phyloP scores from a whole-genome alignment of 225 moss, liverwort and hornwort species.

The Pleurozium schreberi region DNA sequence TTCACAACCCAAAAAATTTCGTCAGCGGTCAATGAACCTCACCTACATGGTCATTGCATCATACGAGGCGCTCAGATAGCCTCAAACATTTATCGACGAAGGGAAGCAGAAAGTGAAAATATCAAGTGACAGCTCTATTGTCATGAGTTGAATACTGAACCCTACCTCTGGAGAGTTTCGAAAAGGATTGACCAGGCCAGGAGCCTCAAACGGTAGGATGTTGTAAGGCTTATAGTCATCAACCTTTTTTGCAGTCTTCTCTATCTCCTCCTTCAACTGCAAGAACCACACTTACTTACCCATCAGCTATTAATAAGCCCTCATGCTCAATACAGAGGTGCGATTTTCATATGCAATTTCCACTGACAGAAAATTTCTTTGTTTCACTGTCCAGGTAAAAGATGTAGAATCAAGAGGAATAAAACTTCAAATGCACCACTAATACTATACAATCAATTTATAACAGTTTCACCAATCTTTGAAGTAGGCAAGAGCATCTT shows the following conservation, averaged over 20 bases:
- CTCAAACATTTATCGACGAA: neutral
- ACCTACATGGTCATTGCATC: neutral
- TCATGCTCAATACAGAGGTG: neutral
- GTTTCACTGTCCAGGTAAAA: neutral
- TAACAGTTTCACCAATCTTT: neutral
- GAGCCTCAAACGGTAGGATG: constrained; percentile 83
- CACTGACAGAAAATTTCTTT: neutral
- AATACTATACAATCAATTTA: neutral
- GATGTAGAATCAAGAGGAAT: neutral
- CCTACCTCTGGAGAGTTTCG: constrained; percentile 72
- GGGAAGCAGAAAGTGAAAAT: neutral
- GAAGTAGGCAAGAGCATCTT: neutral
- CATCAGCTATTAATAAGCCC: neutral
- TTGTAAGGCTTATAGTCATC: constrained; percentile 85
- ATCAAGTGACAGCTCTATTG: neutral
- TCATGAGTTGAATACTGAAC: neutral
- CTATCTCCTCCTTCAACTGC: constrained; percentile 77
- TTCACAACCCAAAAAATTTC: neutral
- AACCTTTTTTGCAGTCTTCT: constrained; percentile 68
- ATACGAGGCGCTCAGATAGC: neutral
- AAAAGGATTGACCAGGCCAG: constrained; percentile 71
- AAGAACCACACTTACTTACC: neutral
- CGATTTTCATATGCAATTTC: neutral
- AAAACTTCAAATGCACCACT: neutral
- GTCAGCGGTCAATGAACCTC: neutral